Evolutionary conservation across 169 alveolate species (phyloP).

Genomic region (Cryptosporidium viatorum): DNA sequence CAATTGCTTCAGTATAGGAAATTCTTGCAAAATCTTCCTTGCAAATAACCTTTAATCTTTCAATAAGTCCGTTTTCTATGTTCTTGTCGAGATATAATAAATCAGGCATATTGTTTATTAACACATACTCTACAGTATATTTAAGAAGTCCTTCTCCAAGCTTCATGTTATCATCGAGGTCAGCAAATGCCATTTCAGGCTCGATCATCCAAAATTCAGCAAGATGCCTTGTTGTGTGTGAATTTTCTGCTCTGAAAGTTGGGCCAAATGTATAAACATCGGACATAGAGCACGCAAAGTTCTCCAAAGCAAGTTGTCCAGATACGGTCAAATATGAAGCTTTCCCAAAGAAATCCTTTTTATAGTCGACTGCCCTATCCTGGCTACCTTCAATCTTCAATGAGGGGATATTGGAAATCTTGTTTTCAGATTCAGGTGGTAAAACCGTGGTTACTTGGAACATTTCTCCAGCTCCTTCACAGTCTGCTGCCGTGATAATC

Average conservation of each 20-base stretch:
- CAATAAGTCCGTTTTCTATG: slow-evolving; percentile 91
- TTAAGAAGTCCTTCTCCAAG: slow-evolving; percentile 96
- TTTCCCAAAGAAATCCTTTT: slow-evolving; percentile 95
- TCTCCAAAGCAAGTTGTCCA: slow-evolving; percentile 96
- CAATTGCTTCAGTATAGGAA: slow-evolving; percentile 97
- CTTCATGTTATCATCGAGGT: slow-evolving; percentile 93
- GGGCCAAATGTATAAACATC: slow-evolving; percentile 99
- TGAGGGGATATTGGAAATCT: slow-evolving; percentile 1
- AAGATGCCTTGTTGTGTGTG: slow-evolving; percentile 96
- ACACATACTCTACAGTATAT: slow-evolving; percentile 91
- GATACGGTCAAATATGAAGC: slow-evolving; percentile 97
- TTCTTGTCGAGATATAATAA: slow-evolving; percentile 88
- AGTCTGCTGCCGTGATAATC: slow-evolving; percentile 97
- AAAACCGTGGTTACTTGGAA: slow-evolving; percentile 95
- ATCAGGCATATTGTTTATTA: slow-evolving; percentile 93
- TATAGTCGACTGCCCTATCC: slow-evolving; percentile 85
- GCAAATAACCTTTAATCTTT: slow-evolving; percentile 86
- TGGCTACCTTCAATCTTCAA: slow-evolving; percentile 43
- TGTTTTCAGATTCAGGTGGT: slow-evolving; percentile 13
- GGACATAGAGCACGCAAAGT: slow-evolving; percentile 93
- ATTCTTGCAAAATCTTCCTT: slow-evolving; percentile 93
- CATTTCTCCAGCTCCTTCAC: slow-evolving; percentile 99
- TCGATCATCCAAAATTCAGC: slow-evolving; percentile 99
- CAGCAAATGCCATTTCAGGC: slow-evolving; percentile 98
- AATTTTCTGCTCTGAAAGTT: slow-evolving; percentile 98